Evolutionary conservation across 345 rosid species (phyloP).

Genomic region (Melastoma malabathricum): DNA sequence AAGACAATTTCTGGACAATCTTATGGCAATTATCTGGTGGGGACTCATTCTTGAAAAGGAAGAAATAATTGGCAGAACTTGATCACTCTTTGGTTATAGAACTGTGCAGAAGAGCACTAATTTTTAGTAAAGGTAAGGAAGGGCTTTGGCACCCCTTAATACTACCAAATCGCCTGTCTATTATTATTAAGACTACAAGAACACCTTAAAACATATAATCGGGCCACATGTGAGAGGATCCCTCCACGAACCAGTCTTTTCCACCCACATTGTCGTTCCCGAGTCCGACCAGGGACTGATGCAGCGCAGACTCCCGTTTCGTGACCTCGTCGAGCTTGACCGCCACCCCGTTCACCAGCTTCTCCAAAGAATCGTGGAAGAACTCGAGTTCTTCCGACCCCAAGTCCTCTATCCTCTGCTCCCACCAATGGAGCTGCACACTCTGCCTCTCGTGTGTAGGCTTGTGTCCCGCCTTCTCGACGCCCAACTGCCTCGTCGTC

Average conservation of each 20-base stretch:
- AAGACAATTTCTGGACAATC: neutral
- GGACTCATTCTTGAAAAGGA: too few relatives aligned
- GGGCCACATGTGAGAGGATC: too few relatives aligned
- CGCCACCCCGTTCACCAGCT: neutral
- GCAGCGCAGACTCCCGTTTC: slow-evolving; percentile 2
- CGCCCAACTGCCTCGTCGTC: slow-evolving; percentile 1
- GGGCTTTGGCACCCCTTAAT: too few relatives aligned
- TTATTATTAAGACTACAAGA: too few relatives aligned
- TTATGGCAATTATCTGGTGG: neutral
- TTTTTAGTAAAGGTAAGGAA: too few relatives aligned
- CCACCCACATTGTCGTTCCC: neutral
- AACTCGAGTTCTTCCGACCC: slow-evolving; percentile 6
- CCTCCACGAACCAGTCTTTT: too few relatives aligned
- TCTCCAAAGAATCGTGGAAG: slow-evolving; percentile 6
- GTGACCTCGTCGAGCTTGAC: neutral
- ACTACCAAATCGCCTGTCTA: too few relatives aligned
- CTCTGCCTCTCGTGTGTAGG: neutral
- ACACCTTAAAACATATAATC: too few relatives aligned
- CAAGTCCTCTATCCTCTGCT: slow-evolving; percentile 1
- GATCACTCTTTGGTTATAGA: too few relatives aligned
- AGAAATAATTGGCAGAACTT: too few relatives aligned
- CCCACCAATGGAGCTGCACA: slow-evolving; percentile 10
- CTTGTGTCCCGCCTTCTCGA: slow-evolving; percentile 3
- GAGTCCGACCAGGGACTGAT: neutral
- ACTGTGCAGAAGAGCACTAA: too few relatives aligned